Evolutionary conservation across 2,329 filamentous ascomycete species (phyloP), one percentile per base, ranked within the genome.

Genomic region (Chrysoporthe austroafricana): DNA sequence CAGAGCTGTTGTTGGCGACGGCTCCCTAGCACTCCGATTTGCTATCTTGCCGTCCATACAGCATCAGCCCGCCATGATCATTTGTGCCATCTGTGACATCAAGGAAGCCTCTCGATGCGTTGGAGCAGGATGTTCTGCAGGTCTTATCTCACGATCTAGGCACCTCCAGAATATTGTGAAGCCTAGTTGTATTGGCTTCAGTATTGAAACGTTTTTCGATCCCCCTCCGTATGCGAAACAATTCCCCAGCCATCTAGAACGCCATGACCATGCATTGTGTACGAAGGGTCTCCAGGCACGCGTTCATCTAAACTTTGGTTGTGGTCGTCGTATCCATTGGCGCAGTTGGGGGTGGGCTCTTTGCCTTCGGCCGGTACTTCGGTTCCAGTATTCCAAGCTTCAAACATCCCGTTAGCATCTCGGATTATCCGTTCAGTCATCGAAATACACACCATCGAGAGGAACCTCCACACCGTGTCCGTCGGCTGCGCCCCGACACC

Each of bases 401-500:
- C 36, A 26, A 16, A 26, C n/a, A 43, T 44, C 21, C 13, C 57
- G n/a, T 42, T 43, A 26, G 36, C 36, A 21, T 21, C 42, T 14
- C 21, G 4, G 3, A 16, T 4, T 39, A 14, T 43, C 32, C 13
- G 36, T 13, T 16, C 32, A 26, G 44, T 36, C 13, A 14, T 44
- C 48, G 42, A 58, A 54, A 60, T 26, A 60, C 80, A 73, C 67
- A 94, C 93, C 92, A 97, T 91, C 66, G 87, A 87, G 73, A 99
- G 82, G 74, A 98, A 79, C 77, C 93, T 86, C 94, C 94, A 97
- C 46, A 91, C 92, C 3, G 92, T 90, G 73, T 97, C 93, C 70
- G 91, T 94, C 11, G 96, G 96, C 81, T 99, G 96, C 66, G 96
- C 96, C 0, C 96, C 96, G 3, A 98, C 95, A 77, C 96, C 96